phyloP scores from a whole-genome alignment of 495 filamentous ascomycete species.

The Neurospora hispaniola region DNA sequence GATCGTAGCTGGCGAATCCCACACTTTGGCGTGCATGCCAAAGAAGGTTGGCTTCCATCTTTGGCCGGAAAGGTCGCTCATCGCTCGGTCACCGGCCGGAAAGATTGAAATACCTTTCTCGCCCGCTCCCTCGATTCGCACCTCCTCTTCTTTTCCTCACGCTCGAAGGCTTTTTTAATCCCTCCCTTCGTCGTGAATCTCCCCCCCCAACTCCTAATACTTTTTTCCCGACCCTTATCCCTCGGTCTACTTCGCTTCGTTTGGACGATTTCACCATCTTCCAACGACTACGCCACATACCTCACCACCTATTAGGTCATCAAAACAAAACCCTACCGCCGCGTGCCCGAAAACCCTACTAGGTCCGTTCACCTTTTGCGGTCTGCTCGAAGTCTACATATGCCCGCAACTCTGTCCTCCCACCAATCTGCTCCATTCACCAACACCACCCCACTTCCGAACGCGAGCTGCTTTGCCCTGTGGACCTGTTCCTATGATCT shows the following conservation, averaged over 20 bases:
- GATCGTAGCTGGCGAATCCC: constrained; percentile 6
- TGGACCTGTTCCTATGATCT: neutral
- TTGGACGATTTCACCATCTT: constrained; percentile 13
- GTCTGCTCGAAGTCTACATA: neutral
- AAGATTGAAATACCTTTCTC: constrained; percentile 24
- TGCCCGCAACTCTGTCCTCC: constrained; percentile 1
- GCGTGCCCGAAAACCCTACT: constrained; percentile 10
- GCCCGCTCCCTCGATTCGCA: constrained; percentile 13
- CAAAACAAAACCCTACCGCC: constrained; percentile 18
- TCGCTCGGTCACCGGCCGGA: constrained; percentile 12
- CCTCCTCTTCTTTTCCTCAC: constrained; percentile 22
- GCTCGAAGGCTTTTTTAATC: constrained; percentile 27
- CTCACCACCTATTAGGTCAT: constrained; percentile 22
- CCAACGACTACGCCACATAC: constrained; percentile 14
- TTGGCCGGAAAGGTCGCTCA: constrained; percentile 20
- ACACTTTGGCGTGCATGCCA: constrained; percentile 2
- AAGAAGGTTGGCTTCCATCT: constrained; percentile 17
- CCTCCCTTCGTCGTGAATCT: constrained; percentile 33
- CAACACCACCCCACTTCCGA: neutral
- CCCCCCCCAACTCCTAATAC: constrained; percentile 15
- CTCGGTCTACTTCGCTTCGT: constrained; percentile 9
- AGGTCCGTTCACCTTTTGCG: constrained; percentile 3
- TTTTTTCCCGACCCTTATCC: constrained; percentile 8
- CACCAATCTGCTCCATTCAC: neutral
- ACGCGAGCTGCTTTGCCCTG: neutral